A percentile compares a stretch with the other conserved stretches of the same genome.
Conservation (phyloP, 495 filamentous ascomycete species). For the Venustampulla echinocandica region DNA sequence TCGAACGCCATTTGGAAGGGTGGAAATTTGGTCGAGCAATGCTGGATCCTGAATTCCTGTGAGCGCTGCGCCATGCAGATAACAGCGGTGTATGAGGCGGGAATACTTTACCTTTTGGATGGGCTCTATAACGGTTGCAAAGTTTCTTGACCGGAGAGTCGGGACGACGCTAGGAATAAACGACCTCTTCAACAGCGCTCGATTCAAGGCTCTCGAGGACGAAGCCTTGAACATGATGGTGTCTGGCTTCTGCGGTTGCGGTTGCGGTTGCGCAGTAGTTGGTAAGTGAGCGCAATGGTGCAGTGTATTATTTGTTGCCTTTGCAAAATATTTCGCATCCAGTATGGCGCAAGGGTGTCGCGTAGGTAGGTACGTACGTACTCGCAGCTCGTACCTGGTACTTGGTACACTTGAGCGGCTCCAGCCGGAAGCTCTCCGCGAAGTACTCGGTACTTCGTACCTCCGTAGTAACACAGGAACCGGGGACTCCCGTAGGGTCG, state of each 20-base stretch:
- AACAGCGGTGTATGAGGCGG: background rate
- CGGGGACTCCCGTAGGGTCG: no score
- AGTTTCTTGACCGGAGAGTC: constrained; percentile 16
- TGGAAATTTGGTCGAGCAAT: constrained; percentile 81
- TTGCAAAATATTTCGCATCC: background rate
- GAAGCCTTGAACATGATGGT: constrained; percentile 21
- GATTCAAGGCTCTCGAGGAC: constrained; percentile 14
- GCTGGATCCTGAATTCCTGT: constrained; percentile 60
- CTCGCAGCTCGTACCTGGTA: no score
- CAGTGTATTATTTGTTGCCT: background rate
- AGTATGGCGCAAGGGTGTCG: no score
- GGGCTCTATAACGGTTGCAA: constrained; percentile 22
- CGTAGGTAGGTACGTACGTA: no score
- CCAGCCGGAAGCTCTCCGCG: no score
- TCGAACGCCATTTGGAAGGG: constrained; percentile 84
- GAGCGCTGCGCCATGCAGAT: background rate
- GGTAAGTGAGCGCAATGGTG: no score
- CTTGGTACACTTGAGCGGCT: no score
- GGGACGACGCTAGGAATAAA: constrained; percentile 9
- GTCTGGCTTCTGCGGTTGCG: no score
- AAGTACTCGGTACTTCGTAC: no score
- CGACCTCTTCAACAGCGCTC: constrained; percentile 8
- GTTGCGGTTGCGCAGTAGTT: no score
- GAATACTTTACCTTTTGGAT: constrained; percentile 23
- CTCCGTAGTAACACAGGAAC: no score